These are phyloP conservation scores for Syzygium oleosum DNA, from an alignment of 345 rosid genomes.

Conservation along the genomic window DNA sequence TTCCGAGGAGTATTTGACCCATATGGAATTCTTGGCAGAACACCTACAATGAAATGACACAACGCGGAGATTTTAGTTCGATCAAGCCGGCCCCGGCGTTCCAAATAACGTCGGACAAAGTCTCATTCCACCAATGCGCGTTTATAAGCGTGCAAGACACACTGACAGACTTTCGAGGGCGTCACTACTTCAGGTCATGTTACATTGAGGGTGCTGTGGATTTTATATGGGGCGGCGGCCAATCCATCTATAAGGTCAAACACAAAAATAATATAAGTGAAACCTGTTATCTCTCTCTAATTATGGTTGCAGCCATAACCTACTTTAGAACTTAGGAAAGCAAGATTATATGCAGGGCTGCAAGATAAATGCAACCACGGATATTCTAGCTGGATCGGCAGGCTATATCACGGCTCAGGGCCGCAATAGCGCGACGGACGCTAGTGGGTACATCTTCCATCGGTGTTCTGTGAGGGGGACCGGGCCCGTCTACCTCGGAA, in stretches of 20 bases:
- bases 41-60: not conserved
- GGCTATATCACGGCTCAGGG: slow-evolving; percentile 42
- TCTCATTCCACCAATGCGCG: slow-evolving; percentile 18
- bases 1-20: not conserved
- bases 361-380: not conserved
- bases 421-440: not conserved
- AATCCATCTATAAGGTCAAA: not conserved
- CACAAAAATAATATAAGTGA: not conserved
- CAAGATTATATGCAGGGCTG: slow-evolving; percentile 2
- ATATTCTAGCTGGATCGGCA: not conserved
- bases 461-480: slow-evolving; percentile 15
- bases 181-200: not conserved
- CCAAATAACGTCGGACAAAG: slow-evolving; percentile 22
- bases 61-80: not conserved
- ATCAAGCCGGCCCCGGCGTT: slow-evolving; percentile 27
- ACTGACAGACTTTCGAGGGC: not conserved
- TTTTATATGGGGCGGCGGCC: not conserved
- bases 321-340: too few species aligned
- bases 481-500: slow-evolving; percentile 24
- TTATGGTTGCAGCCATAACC: too few species aligned
- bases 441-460: slow-evolving; percentile 23
- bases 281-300: not conserved
- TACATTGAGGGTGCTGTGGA: not conserved
- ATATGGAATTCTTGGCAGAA: not conserved
- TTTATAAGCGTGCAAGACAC: slow-evolving; percentile 12